Evolutionary conservation across 148 eudicot species (phyloP), one percentile per base, ranked within the genome.

Genomic region (Fagopyrum homotropicum): DNA sequence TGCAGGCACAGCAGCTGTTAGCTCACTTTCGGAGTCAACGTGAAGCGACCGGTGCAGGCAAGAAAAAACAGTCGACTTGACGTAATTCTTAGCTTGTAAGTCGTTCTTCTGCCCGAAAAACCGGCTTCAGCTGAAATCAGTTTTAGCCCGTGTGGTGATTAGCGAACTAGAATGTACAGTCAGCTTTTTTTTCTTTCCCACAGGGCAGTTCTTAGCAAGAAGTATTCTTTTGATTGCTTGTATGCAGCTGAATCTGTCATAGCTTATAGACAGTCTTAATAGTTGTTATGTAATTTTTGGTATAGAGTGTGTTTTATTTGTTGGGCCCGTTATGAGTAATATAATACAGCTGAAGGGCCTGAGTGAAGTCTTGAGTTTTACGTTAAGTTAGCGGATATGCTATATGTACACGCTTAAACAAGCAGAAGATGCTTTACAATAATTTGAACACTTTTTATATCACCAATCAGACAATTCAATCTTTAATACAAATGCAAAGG

Each of bases 1-100:
- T 79, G 75, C 90, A 94, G 98, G 97, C 98, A 2, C 93, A 92
- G 69, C 98, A 94, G 76, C 92, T 94, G 77, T 93, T 94, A 64
- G 80, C 93, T 77, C 98, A 94, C 77, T 94, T 94, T 75, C 91
- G 98, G 14, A 86, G 69, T 79, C 97, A 88, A 77, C 93, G 98
- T 51, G 98, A 91, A 82, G 88, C 89, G 46, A 78, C 47, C 19
- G 15, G 85, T 22, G 56, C 73, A 63, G 90, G 89, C 59, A 94
- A 85, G 79, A 88, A 83, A 75, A 85, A 84, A 55, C 77, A 78
- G 11, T 80, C 77, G 78, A 75, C 14, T 60, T 19, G 43, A 14
- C 46, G n/a, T 63, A 48, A n/a, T 50, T 45, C 59, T 6, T 63
- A 66, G 55, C 19, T 49, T 46, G 50, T 69, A 45, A n/a, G 73